Evolutionary conservation across 306 rosid species (phyloP), one percentile per base, ranked within the genome.

Genomic region (Bauhinia variegata): DNA sequence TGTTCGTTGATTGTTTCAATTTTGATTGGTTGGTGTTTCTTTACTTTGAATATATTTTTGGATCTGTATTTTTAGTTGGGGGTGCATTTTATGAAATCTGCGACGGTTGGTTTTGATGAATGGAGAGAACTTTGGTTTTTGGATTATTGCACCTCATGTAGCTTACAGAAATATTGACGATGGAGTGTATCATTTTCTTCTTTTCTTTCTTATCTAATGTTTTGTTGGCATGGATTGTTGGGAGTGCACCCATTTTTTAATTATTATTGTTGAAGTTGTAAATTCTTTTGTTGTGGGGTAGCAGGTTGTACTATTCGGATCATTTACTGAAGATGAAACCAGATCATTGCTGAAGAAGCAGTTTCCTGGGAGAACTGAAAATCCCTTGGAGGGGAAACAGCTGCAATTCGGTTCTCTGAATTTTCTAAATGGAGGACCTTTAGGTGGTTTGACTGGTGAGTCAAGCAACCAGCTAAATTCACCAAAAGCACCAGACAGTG

Each of bases 281-380:
- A 14, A 63, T 52, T 54, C 55, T 56, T 59, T 7, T 32, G 47
- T 61, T 72, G 37, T 72, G 68, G 49, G 28, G 54, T 16, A 47
- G 46, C 67, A 85, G 96, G 50, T 88, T 54, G 32, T 95, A 6
- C 5, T 95, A 15, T 95, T 95, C 75, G 99, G 99, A 63, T 90
- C 99, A 43, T 95, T 95, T 71, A 74, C 86, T 15, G 99, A 95
- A 77, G 97, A 95, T 17, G 99, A 95, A 81, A 88, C 95, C 34
- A 85, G 33, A 67, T 83, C 89, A 37, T 71, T 84, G 91, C 54
- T 83, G 70, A 67, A 4, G 19, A 79, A 75, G 52, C 74, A 77
- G 78, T 75, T 84, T 39, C 54, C 81, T 60, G 75, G 75, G 70
- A 70, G 52, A 39, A 61, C 52, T 39, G 82, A 77, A 66, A 88